Evolutionary conservation across 192 early-diverging fungal species (phyloP).

Genomic region (Entomortierella chlamydospora): DNA sequence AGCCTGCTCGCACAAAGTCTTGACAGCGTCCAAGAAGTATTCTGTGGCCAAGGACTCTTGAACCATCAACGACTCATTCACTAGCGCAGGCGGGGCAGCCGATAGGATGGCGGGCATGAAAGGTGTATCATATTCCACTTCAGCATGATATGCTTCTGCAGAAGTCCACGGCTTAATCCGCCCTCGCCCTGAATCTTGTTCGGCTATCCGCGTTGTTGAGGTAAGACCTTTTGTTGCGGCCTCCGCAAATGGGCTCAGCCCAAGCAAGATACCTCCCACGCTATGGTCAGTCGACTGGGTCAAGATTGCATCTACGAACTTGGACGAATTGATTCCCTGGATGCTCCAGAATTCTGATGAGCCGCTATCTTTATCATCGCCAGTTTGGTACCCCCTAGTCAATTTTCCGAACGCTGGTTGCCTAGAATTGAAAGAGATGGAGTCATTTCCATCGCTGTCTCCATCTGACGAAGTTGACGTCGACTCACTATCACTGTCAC

Average conservation of each 20-base stretch:
- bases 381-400: neutral
- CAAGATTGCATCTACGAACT: slow-evolving; percentile 23
- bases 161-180: slow-evolving; percentile 5
- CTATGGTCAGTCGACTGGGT: neutral
- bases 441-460: slow-evolving; percentile 30
- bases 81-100: slow-evolving; percentile 40
- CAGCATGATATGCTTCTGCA: slow-evolving; percentile 25
- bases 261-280: slow-evolving; percentile 3
- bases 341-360: slow-evolving; percentile 4
- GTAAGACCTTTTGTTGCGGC: neutral
- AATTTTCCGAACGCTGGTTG: slow-evolving; percentile 12
- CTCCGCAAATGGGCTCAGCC: neutral
- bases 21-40: slow-evolving; percentile 51
- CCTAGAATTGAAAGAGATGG: neutral
- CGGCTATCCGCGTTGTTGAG: neutral
- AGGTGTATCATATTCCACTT: slow-evolving; percentile 45
- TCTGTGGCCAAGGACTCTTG: slow-evolving; percentile 36
- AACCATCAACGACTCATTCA: slow-evolving; percentile 16
- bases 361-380: neutral
- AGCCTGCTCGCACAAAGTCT: slow-evolving; percentile 62
- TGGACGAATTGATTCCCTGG: slow-evolving; percentile 38
- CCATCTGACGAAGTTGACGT: slow-evolving; percentile 20
- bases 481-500: slow-evolving; percentile 29
- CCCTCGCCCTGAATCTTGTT: neutral
- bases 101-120: slow-evolving; percentile 36